Evolutionary conservation across 2,329 filamentous ascomycete species (phyloP), one percentile per base, ranked within the genome.

Genomic region (Biscogniauxia sp.): DNA sequence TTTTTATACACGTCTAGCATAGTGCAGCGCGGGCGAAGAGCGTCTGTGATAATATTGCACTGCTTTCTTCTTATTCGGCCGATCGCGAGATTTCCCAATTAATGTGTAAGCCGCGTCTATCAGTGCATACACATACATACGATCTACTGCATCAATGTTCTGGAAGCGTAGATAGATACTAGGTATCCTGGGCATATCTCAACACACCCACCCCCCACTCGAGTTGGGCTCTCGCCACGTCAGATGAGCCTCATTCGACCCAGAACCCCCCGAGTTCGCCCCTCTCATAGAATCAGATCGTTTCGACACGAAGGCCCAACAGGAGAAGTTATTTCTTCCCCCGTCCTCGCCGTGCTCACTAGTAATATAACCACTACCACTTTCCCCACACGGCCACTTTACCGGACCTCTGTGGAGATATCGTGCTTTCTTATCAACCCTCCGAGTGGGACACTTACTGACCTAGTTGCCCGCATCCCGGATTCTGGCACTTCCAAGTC

Each of bases 341-440:
- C 53, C 54, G 57, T 59, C 53, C 20, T 41, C 55, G 45, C 45
- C 59, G 25, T 59, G 57, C 32, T 60, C 50, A 57, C 53, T 57
- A 50, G 51, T 53, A 32, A 15, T 45, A 20, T 55, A 53, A 52
- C 45, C 52, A 45, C 19, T 25, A 37, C 20, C 53, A 55, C 26
- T 61, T 68, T 66, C 66, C 64, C 68, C 69, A 68, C 66, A 66
- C 68, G 56, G 65, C 68, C 69, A 64, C 66, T 61, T 66, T 59
- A 59, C 65, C 67, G 63, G 62, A 64, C 65, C 54, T 61, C 19
- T 65, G 68, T 67, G 65, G 70, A 70, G 65, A 63, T 55, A 51
- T 61, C 45, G 54, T 54, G 51, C 49, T 50, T 60, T 60, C 62
- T 67, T 63, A 66, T 69, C 63, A 60, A 51, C 54, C 61, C 26